phyloP scores from a whole-genome alignment of 495 filamentous ascomycete species.

The Xylaria intraflava region DNA sequence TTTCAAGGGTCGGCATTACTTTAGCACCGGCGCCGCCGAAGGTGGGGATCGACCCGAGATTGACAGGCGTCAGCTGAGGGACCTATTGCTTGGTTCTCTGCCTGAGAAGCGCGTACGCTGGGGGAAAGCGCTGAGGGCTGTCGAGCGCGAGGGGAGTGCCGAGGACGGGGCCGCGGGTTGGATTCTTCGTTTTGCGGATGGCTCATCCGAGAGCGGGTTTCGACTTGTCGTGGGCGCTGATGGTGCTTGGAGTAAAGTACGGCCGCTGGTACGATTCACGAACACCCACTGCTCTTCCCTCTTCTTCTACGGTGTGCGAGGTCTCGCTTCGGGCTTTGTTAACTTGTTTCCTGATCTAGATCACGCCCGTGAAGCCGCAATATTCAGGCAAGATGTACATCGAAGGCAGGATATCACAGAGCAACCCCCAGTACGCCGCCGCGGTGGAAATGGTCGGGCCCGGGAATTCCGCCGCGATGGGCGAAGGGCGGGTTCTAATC shows the following conservation, averaged over 20 bases:
- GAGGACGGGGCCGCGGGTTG: constrained; percentile 14
- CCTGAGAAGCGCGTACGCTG: constrained; percentile 30
- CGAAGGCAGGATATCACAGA: constrained; percentile 17
- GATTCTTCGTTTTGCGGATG: constrained; percentile 24
- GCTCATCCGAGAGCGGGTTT: constrained; percentile 18
- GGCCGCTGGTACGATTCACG: constrained; percentile 19
- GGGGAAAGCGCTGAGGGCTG: constrained; percentile 4
- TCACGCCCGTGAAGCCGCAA: constrained; percentile 20
- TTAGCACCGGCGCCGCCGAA: not conserved
- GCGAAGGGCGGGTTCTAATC: constrained; percentile 16
- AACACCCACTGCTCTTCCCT: not conserved
- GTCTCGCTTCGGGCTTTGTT: not conserved
- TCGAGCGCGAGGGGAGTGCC: not conserved
- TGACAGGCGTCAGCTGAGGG: constrained; percentile 36
- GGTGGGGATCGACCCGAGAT: constrained; percentile 21
- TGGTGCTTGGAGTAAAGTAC: constrained; percentile 32
- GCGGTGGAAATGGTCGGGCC: constrained; percentile 11
- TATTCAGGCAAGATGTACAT: constrained; percentile 28
- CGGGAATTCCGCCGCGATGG: constrained; percentile 15
- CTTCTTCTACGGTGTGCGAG: not conserved
- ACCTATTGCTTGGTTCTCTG: constrained; percentile 39
- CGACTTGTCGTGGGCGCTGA: constrained; percentile 29
- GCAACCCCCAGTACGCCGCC: constrained; percentile 21
- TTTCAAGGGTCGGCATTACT: not conserved
- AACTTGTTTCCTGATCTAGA: constrained; percentile 4